These are phyloP conservation scores for Canavalia gladiata DNA, from an alignment of 306 rosid genomes.

Conservation along the genomic window DNA sequence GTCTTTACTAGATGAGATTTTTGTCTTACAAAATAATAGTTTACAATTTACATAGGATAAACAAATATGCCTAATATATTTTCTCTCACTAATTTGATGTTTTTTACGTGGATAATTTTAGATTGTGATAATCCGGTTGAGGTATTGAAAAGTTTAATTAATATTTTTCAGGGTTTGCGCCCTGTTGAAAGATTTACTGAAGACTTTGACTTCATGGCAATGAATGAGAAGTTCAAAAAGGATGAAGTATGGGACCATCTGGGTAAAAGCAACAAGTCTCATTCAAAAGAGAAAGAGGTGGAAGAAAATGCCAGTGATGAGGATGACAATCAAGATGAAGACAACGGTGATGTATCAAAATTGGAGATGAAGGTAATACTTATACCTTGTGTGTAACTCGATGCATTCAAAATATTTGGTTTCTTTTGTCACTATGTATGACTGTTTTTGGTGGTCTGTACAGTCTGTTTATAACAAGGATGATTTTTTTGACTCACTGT, in stretches of 20 bases:
- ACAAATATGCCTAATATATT: neutral
- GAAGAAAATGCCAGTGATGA: constrained; percentile 49
- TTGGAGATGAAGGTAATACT: constrained; percentile 48
- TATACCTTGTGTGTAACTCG: constrained; percentile 11
- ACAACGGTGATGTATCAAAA: constrained; percentile 40
- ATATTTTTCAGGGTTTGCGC: constrained; percentile 53
- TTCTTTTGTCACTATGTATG: constrained; percentile 5
- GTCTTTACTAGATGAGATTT: neutral
- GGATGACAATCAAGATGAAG: constrained; percentile 49
- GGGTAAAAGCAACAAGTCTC: constrained; percentile 54
- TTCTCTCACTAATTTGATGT: neutral
- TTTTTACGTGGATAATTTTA: neutral
- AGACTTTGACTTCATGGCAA: constrained; percentile 70
- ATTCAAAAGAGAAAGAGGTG: constrained; percentile 51
- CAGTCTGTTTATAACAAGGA: constrained; percentile 64
- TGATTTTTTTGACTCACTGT: constrained; percentile 64
- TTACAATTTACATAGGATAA: too few species aligned
- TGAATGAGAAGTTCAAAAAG: constrained; percentile 72
- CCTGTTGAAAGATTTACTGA: constrained; percentile 58
- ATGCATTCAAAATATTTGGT: neutral
- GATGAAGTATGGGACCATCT: constrained; percentile 74
- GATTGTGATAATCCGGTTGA: constrained; percentile 16
- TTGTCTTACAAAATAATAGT: too few species aligned
- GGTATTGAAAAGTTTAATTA: constrained; percentile 14
- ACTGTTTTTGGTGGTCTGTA: constrained; percentile 38